A percentile compares a stretch with the other conserved stretches of the same genome.
Conservation (phyloP, 352 stramenopile genomes). For the Phytophthora constricta region DNA sequence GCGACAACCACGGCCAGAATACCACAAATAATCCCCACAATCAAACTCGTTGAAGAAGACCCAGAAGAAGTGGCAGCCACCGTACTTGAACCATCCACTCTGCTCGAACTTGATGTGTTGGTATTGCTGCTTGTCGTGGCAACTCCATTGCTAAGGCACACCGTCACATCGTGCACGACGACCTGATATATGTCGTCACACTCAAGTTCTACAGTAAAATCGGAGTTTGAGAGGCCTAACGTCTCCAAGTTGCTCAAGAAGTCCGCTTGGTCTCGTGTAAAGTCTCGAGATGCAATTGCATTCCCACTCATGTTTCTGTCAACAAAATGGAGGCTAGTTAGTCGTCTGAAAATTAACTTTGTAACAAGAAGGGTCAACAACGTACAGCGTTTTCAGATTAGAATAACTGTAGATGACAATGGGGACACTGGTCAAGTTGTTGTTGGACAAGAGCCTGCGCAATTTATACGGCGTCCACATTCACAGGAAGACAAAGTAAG, state of each 20-base stretch:
- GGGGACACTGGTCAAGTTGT: constrained; percentile 57
- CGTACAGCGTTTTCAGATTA: constrained; percentile 48
- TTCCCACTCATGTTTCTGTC: constrained; percentile 45
- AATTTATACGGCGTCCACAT: no score
- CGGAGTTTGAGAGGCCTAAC: constrained; percentile 30
- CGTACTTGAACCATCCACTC: constrained; percentile 9
- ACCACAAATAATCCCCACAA: constrained; percentile 28
- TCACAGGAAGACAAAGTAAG: constrained; percentile 3
- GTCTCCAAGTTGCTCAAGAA: constrained; percentile 38
- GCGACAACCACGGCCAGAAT: constrained; percentile 18
- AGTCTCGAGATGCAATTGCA: constrained; percentile 35
- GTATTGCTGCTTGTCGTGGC: constrained; percentile 16
- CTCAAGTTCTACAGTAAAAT: constrained; percentile 34
- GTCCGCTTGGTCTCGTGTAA: constrained; percentile 44
- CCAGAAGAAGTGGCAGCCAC: neutral
- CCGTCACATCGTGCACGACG: constrained; percentile 31
- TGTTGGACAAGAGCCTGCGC: constrained; percentile 55
- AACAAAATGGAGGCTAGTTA: no score
- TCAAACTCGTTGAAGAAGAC: constrained; percentile 25
- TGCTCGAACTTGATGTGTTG: constrained; percentile 15
- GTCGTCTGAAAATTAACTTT: no score
- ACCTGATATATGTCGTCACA: constrained; percentile 40
- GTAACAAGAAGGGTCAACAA: no score
- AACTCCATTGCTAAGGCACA: constrained; percentile 27
- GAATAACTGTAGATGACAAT: constrained; percentile 49